phyloP scores from a whole-genome alignment of 2,329 filamentous ascomycete genomes.

The Fusarium compactum region DNA sequence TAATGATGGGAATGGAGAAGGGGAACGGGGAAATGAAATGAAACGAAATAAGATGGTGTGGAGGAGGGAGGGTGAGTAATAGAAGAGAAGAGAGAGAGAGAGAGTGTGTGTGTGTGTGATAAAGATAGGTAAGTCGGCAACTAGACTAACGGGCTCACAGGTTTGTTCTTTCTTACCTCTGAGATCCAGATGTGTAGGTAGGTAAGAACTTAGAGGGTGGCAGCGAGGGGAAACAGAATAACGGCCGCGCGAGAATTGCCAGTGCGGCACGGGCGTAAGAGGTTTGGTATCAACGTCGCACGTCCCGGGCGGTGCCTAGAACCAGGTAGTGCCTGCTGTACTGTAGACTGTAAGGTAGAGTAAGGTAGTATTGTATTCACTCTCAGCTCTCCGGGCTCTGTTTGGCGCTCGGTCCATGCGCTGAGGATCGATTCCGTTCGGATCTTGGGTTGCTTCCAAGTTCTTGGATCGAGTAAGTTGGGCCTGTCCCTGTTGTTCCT shows the following conservation, averaged over 20 bases:
- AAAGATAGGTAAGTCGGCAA: background rate
- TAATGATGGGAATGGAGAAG: conserved; percentile 34
- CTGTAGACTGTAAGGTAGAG: background rate
- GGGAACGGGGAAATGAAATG: conserved; percentile 34
- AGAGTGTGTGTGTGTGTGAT: background rate
- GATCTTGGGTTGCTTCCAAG: conserved; percentile 36
- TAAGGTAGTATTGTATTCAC: conserved; percentile 15
- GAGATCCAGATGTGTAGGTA: conserved; percentile 17
- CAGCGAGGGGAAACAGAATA: conserved; percentile 24
- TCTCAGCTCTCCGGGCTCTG: background rate
- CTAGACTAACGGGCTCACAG: background rate
- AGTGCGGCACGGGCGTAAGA: conserved; percentile 24
- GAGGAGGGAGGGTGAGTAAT: conserved; percentile 5
- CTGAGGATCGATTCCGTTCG: conserved; percentile 29
- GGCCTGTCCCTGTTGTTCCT: conserved; percentile 33
- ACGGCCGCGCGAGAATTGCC: conserved; percentile 22
- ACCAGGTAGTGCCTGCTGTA: background rate
- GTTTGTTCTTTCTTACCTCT: conserved; percentile 1
- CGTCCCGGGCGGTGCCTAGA: background rate
- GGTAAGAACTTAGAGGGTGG: conserved; percentile 37
- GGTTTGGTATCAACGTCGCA: conserved; percentile 1
- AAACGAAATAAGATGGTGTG: conserved; percentile 19
- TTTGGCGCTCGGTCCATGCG: conserved; percentile 21
- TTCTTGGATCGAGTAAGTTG: conserved; percentile 41
- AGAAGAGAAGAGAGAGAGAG: conserved; percentile 2